Evolutionary conservation across 2,329 filamentous ascomycete species (phyloP).

Genomic region (Plectosphaerella sp.): DNA sequence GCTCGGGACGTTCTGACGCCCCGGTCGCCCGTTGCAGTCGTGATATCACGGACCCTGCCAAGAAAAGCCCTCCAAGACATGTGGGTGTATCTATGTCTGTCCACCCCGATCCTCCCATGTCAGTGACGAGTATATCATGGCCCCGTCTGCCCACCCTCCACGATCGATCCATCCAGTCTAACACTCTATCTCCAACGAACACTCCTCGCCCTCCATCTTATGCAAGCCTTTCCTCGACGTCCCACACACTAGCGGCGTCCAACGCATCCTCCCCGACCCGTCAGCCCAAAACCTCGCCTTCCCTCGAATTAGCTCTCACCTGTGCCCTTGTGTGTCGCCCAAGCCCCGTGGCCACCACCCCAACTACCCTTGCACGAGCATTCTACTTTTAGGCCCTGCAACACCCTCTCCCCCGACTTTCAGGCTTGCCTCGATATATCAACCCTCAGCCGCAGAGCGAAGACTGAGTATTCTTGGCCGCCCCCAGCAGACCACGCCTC

Average conservation of each 20-base stretch:
- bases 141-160: background rate
- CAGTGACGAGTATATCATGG: background rate
- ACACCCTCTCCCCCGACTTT: background rate
- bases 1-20: too few species aligned
- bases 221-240: background rate
- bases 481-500: background rate
- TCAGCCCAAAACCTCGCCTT: background rate
- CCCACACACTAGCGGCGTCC: background rate
- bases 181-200: constrained; percentile 7
- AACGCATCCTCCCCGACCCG: constrained; percentile 5
- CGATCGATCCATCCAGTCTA: background rate
- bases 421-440: background rate
- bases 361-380: background rate
- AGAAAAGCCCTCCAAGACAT: too few species aligned
- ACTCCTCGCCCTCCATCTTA: constrained; percentile 4
- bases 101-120: too few species aligned
- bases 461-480: background rate
- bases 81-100: too few species aligned
- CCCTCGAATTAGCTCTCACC: background rate
- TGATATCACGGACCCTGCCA: too few species aligned
- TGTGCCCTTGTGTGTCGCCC: background rate
- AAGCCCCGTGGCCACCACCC: background rate
- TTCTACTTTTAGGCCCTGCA: background rate
- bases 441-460: background rate
- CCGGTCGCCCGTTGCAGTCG: too few species aligned